Percentiles rank a stretch among this genome's conserved stretches.
These are phyloP conservation scores for Theobroma cacao DNA, from an alignment of 345 rosid species.

Conservation along the genomic window DNA sequence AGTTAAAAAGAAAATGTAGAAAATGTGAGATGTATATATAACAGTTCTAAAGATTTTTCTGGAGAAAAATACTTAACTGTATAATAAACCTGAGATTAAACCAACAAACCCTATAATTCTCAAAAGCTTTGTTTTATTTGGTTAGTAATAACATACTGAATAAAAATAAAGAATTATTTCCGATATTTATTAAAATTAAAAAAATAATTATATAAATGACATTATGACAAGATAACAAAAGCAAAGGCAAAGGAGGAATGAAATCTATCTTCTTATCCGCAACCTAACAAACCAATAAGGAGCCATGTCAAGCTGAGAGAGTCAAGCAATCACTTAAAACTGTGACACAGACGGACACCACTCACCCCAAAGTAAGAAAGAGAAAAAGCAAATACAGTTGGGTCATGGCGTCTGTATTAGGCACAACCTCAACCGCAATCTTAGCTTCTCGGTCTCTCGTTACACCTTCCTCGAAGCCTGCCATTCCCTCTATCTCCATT, in stretches of 20 bases:
- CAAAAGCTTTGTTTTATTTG: too few species aligned
- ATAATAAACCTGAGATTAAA: not conserved
- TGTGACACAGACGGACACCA: not conserved
- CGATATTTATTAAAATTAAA: not conserved
- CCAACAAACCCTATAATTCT: not conserved
- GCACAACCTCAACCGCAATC: constrained; percentile 53
- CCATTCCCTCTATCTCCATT: constrained; percentile 35
- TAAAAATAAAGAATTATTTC: not conserved
- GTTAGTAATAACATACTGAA: not conserved
- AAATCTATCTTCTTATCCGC: constrained; percentile 69
- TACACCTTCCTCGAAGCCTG: constrained; percentile 42
- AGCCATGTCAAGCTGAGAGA: constrained; percentile 12
- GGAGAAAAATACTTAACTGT: too few species aligned
- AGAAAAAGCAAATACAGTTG: not conserved
- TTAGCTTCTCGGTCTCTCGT: constrained; percentile 53
- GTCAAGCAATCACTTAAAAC: constrained; percentile 18
- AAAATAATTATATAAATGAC: not conserved
- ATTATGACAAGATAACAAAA: not conserved
- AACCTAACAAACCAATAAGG: constrained; percentile 29
- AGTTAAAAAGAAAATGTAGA: not conserved
- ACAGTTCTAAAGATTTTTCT: too few species aligned
- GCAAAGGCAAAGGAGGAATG: not conserved
- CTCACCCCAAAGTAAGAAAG: not conserved
- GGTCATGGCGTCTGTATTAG: constrained; percentile 74
- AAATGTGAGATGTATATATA: too few species aligned